Evolutionary conservation across 208 protist species (phyloP), one percentile per base, ranked within the genome.

Genomic region (Acanthamoeba lugdunensis): DNA sequence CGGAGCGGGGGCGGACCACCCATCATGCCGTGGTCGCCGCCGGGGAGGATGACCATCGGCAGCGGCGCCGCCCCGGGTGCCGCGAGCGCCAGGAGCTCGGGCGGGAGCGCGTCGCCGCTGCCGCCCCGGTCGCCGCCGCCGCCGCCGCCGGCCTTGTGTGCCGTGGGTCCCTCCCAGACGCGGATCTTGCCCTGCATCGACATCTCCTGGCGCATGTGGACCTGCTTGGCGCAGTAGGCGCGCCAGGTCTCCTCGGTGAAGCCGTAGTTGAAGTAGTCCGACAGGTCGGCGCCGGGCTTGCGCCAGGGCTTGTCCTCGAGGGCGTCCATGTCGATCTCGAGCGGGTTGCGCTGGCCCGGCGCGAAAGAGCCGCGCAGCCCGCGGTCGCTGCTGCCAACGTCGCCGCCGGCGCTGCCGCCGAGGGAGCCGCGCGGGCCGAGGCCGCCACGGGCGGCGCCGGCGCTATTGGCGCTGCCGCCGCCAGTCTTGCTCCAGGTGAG

Each of bases 231-330:
- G 48, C 90, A 94, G 50, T 95, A 95, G 58, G 30, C 23, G 5
- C 89, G 89, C 90, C 90, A 95, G 50, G n/a, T 94, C 21, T 94
- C 94, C 58, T 95, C 94, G 37, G 82, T 91, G 94, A 95, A 95
- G 52, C 94, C 94, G 45, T 95, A 95, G 63, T 95, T 95, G 56
- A 95, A 95, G 63, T 94, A 95, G 58, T 93, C 91, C 48, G 90
- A 81, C 21, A 95, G 14, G 30, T 95, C 94, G 54, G 52, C 94
- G 14, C 94, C 92, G n/a, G 92, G 92, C 41, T 94, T 88, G 61
- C 93, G 79, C 93, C 93, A 94, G 2, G 93, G 93, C 73, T 94
- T 94, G 8, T 93, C 93, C 33, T 69, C 82, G 23, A 94, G 88
- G 2, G 0, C 23, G 48, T 94, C 93, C 8, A 94, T 94, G 52